phyloP scores from a whole-genome alignment of 257 asterid species.

The Gynochthodes officinalis region DNA sequence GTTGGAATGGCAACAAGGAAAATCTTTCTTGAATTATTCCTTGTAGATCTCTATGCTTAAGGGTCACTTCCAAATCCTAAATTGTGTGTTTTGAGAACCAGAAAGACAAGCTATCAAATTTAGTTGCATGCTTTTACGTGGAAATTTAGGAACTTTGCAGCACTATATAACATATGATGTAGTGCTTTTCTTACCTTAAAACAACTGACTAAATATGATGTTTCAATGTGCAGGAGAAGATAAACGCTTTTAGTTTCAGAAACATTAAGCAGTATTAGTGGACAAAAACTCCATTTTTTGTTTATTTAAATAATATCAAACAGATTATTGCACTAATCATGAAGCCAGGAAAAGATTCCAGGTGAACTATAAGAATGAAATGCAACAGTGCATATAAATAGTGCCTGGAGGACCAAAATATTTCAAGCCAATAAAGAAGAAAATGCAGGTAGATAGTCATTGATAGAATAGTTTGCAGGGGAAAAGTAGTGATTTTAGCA shows the following conservation, averaged over 20 bases:
- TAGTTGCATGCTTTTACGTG: background rate
- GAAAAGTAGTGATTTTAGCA: background rate
- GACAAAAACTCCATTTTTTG: too few species aligned
- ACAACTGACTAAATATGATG: background rate
- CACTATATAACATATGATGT: background rate
- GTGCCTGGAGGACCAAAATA: background rate
- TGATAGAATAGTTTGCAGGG: background rate
- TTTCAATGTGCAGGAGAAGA: background rate
- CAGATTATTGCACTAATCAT: background rate
- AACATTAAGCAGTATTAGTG: too few species aligned
- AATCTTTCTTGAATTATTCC: too few species aligned
- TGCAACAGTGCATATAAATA: background rate
- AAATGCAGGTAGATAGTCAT: background rate
- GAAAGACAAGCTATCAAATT: background rate
- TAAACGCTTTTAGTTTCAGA: background rate
- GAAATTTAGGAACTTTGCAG: background rate
- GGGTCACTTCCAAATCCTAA: background rate
- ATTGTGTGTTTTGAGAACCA: background rate
- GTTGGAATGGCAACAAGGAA: background rate
- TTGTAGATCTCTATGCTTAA: background rate
- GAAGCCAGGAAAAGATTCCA: background rate
- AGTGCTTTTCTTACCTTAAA: background rate
- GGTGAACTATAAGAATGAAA: background rate
- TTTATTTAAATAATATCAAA: background rate
- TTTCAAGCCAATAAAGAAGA: slow-evolving; percentile 4